Evolutionary conservation across 163 green algal genomes (phyloP).

Genomic region (Smithsoniella earleae): DNA sequence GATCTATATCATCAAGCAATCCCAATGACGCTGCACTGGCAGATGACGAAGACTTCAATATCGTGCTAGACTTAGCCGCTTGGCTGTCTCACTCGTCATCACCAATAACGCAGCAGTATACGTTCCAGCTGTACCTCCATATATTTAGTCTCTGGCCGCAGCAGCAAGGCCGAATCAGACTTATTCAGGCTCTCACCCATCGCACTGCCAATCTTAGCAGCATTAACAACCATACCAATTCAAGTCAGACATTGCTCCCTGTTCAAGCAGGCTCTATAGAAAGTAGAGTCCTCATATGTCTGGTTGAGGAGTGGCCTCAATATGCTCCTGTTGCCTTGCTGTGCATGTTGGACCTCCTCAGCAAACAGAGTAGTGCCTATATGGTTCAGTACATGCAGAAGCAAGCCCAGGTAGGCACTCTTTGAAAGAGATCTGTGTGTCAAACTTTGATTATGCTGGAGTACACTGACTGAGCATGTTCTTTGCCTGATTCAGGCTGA

Average conservation of each 20-base stretch:
- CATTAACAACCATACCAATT: background rate
- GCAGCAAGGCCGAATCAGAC: slow-evolving; percentile 16
- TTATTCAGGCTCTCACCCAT: slow-evolving; percentile 11
- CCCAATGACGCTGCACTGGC: background rate
- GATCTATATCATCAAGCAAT: no score
- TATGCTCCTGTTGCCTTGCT: slow-evolving; percentile 23
- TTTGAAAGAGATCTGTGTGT: no score
- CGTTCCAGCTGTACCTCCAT: slow-evolving; percentile 28
- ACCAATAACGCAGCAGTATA: slow-evolving; percentile 18
- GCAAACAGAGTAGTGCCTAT: slow-evolving; percentile 20
- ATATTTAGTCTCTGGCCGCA: slow-evolving; percentile 21
- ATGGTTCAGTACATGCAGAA: slow-evolving; percentile 23
- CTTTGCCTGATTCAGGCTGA: slow-evolving; percentile 21
- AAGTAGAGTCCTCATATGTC: slow-evolving; percentile 22
- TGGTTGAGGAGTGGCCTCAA: slow-evolving; percentile 19
- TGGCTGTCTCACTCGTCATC: slow-evolving; percentile 26
- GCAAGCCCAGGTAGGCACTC: slow-evolving; percentile 6
- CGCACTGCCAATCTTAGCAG: background rate
- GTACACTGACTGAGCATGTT: no score
- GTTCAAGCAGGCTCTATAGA: slow-evolving; percentile 27
- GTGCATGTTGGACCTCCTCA: slow-evolving; percentile 26
- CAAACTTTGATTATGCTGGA: no score
- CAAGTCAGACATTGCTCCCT: slow-evolving; percentile 3
- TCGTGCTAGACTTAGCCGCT: slow-evolving; percentile 18
- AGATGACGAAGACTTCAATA: slow-evolving; percentile 27